Conservation (phyloP, 164 flowering plant genomes). For the Nymphaea thermarum region DNA sequence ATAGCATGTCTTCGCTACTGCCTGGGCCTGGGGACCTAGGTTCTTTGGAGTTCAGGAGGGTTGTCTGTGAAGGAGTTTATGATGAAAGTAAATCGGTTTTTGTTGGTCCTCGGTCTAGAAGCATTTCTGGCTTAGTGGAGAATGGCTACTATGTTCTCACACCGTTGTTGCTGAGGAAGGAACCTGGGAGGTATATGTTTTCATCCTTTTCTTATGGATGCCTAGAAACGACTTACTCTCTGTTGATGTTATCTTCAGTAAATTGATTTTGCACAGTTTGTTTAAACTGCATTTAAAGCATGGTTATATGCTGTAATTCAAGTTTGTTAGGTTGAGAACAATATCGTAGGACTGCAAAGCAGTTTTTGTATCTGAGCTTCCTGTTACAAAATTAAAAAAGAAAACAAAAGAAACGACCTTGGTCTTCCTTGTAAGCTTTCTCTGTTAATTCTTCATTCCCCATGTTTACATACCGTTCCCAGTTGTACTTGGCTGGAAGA, state of each 20-base stretch:
- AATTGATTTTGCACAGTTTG: no score
- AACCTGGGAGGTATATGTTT: constrained; percentile 44
- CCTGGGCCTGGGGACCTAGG: constrained; percentile 16
- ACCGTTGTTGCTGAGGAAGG: constrained; percentile 52
- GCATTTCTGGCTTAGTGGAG: constrained; percentile 92
- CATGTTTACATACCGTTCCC: no score
- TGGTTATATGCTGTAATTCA: no score
- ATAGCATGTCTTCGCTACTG: constrained; percentile 8
- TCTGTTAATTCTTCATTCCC: background rate
- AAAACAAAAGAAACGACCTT: background rate
- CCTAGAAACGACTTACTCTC: no score
- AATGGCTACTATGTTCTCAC: constrained; percentile 88
- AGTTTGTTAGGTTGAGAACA: background rate
- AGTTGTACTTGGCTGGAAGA: no score
- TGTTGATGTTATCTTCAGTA: no score
- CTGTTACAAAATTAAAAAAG: background rate
- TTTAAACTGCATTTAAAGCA: no score
- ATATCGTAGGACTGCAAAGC: background rate
- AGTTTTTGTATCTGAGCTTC: background rate
- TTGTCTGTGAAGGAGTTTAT: constrained; percentile 57
- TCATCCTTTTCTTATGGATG: background rate
- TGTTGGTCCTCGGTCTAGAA: constrained; percentile 90
- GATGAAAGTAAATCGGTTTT: constrained; percentile 72
- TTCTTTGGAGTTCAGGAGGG: constrained; percentile 66
- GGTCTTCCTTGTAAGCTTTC: background rate